These are phyloP conservation scores for Rhodomyrtus tomentosa DNA, from an alignment of 345 rosid species.

Conservation along the genomic window DNA sequence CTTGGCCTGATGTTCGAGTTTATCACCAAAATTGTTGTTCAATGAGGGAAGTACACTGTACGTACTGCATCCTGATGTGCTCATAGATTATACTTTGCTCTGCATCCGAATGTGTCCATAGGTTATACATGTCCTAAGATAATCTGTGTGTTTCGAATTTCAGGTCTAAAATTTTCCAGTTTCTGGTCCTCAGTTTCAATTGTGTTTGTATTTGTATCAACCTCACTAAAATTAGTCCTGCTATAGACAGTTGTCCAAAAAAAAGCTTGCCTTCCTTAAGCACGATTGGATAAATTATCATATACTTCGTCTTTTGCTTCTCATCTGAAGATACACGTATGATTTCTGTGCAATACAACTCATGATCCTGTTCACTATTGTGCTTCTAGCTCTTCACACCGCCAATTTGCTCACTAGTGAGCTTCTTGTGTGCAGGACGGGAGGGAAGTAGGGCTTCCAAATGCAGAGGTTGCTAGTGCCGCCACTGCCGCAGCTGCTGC, in stretches of 20 bases:
- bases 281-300: neutral
- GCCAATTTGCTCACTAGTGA: neutral
- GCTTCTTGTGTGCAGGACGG: slow-evolving; percentile 37
- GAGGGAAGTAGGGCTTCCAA: slow-evolving; percentile 53
- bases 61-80: neutral
- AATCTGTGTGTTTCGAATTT: neutral
- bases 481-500: slow-evolving; percentile 27
- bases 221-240: neutral
- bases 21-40: neutral
- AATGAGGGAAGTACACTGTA: neutral
- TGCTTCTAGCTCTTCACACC: neutral
- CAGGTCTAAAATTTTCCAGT: neutral
- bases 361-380: neutral
- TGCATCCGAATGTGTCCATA: neutral
- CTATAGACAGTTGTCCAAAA: neutral
- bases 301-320: neutral
- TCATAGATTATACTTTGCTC: neutral
- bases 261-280: neutral
- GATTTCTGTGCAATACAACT: neutral
- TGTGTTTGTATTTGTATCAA: neutral
- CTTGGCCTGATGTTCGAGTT: neutral
- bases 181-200: neutral
- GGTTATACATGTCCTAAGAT: neutral
- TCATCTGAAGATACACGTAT: neutral
- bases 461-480: slow-evolving; percentile 20